These are phyloP conservation scores for Alternaria arbusti DNA, from an alignment of 2,329 filamentous ascomycete species.

Conservation along the genomic window DNA sequence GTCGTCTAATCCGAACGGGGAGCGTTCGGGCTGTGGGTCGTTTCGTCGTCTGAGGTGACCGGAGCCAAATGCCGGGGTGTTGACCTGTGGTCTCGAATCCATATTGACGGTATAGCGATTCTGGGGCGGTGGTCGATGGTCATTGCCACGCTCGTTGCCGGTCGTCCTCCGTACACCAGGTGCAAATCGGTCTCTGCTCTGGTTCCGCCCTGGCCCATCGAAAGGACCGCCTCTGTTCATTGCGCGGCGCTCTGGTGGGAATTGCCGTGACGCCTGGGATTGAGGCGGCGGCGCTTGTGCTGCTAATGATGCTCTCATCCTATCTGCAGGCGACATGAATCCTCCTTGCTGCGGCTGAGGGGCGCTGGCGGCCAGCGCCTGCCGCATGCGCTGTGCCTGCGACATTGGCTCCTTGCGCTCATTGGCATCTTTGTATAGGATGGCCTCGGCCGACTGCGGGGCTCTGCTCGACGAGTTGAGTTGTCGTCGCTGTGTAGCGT, in stretches of 20 bases:
- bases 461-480: slow-evolving; percentile 43
- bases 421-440: slow-evolving; percentile 33
- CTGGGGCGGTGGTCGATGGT: slow-evolving; percentile 13
- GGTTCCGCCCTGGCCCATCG: slow-evolving; percentile 24
- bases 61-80: slow-evolving; percentile 34
- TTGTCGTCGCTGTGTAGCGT: slow-evolving; percentile 35
- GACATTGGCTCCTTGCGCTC: slow-evolving; percentile 26
- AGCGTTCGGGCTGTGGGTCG: slow-evolving; percentile 19
- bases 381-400: slow-evolving; percentile 38
- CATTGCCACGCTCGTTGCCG: slow-evolving; percentile 1
- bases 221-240: slow-evolving; percentile 20
- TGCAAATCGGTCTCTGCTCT: slow-evolving; percentile 25
- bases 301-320: slow-evolving; percentile 18
- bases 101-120: slow-evolving; percentile 41
- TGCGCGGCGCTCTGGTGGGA: slow-evolving; percentile 19
- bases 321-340: slow-evolving; percentile 24
- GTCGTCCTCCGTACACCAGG: slow-evolving; percentile 9
- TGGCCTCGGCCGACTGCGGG: slow-evolving; percentile 38
- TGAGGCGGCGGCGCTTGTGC: slow-evolving; percentile 13
- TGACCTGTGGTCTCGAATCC: slow-evolving; percentile 34
- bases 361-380: slow-evolving; percentile 27
- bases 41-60: slow-evolving; percentile 36
- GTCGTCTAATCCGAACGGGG: background rate
- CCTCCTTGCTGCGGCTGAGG: slow-evolving; percentile 22
- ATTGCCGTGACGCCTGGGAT: slow-evolving; percentile 17